Evolutionary conservation across 164 flowering plant species (phyloP).

Genomic region (Chimonanthus salicifolius): DNA sequence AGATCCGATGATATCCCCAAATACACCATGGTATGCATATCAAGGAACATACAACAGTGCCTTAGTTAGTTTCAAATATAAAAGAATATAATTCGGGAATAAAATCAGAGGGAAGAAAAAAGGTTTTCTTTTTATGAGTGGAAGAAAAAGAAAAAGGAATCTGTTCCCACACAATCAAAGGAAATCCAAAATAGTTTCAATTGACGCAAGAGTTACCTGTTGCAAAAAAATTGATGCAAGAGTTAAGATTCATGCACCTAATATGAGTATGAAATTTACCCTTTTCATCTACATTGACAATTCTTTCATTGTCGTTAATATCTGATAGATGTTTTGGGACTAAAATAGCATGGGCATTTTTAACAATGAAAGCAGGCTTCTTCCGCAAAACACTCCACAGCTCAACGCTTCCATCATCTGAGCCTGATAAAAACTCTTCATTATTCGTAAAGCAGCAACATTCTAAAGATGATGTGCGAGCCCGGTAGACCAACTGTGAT

Average conservation of each 20-base stretch:
- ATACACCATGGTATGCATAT: too few relatives aligned
- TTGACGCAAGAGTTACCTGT: not conserved
- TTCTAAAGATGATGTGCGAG: constrained; percentile 73
- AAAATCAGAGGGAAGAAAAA: not conserved
- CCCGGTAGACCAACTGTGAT: constrained; percentile 69
- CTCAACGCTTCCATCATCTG: constrained; percentile 92
- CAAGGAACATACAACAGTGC: not conserved
- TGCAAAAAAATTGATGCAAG: not conserved
- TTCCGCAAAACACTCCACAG: constrained; percentile 66
- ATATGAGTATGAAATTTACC: constrained; percentile 33
- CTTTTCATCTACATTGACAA: constrained; percentile 31
- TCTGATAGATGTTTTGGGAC: constrained; percentile 13
- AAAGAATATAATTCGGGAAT: not conserved
- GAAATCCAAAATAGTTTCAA: not conserved
- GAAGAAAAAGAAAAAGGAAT: too few relatives aligned
- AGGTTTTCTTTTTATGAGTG: not conserved
- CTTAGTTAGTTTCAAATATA: not conserved
- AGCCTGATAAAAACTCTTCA: constrained; percentile 86
- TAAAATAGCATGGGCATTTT: constrained; percentile 69
- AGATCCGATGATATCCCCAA: too few relatives aligned
- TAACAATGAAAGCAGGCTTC: constrained; percentile 75
- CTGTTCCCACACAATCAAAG: not conserved
- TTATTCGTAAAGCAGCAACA: constrained; percentile 72
- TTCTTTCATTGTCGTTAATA: constrained; percentile 18
- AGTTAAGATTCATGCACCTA: not conserved